Evolutionary conservation across 345 rosid genomes (phyloP).

Genomic region (Ailanthus altissimus): DNA sequence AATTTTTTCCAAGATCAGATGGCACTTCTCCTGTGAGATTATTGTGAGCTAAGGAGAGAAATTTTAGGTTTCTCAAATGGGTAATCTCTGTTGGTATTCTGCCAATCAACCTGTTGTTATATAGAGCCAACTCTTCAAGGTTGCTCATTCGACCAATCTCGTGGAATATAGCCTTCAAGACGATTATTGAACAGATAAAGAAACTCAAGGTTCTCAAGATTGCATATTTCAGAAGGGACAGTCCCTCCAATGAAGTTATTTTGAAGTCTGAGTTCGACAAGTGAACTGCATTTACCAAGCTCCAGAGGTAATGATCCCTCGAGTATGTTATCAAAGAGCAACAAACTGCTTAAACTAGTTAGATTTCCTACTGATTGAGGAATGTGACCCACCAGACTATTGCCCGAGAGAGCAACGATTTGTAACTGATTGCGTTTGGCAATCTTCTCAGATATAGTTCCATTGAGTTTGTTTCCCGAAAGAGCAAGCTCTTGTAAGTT

Average conservation of each 20-base stretch:
- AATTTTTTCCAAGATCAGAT: conserved; percentile 27
- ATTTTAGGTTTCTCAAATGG: conserved; percentile 27
- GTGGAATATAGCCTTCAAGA: conserved; percentile 33
- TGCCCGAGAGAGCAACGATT: conserved; percentile 31
- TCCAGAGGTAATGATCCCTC: conserved; percentile 37
- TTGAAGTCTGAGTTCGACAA: conserved; percentile 36
- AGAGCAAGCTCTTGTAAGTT: conserved; percentile 36
- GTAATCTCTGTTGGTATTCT: conserved; percentile 32
- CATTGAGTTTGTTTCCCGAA: conserved; percentile 41
- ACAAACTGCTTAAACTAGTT: conserved; percentile 20
- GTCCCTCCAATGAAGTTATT: conserved; percentile 36
- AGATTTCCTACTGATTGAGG: conserved; percentile 38
- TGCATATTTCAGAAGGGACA: conserved; percentile 34
- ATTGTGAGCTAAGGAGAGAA: conserved; percentile 42
- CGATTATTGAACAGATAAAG: conserved; percentile 33
- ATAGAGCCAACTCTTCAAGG: conserved; percentile 34
- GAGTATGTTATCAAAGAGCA: conserved; percentile 35
- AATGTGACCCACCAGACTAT: conserved; percentile 38
- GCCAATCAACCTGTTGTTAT: conserved; percentile 41
- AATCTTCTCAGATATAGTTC: conserved; percentile 42
- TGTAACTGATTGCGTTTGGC: conserved; percentile 27
- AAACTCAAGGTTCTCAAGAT: conserved; percentile 34
- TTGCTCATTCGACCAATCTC: conserved; percentile 33
- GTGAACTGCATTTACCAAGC: conserved; percentile 44
- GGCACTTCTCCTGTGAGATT: conserved; percentile 37